Conservation (phyloP, 2,329 filamentous ascomycete species). For the Alternaria angustiovoidea region DNA sequence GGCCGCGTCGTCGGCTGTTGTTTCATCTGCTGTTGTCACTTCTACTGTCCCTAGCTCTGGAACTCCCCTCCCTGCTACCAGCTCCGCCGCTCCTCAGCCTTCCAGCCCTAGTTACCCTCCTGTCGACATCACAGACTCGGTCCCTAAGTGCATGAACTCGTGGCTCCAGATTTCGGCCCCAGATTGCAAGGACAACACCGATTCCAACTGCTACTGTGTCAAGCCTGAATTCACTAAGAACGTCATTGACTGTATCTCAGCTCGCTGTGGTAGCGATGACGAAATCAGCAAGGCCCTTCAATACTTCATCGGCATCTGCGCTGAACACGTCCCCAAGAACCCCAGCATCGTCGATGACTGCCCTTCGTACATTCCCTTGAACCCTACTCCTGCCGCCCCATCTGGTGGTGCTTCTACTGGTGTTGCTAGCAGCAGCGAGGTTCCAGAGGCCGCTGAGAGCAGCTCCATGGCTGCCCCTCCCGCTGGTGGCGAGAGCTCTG, state of each 20-base stretch:
- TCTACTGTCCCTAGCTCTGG: constrained; percentile 5
- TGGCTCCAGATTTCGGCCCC: constrained; percentile 74
- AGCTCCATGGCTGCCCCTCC: constrained; percentile 16
- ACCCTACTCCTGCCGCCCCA: constrained; percentile 36
- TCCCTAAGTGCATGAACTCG: constrained; percentile 91
- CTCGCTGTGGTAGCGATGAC: constrained; percentile 70
- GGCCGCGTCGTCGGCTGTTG: not conserved
- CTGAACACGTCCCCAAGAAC: constrained; percentile 75
- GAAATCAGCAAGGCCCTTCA: constrained; percentile 75
- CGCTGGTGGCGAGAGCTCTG: constrained; percentile 9
- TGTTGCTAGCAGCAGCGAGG: constrained; percentile 4
- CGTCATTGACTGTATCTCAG: constrained; percentile 81
- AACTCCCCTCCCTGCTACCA: constrained; percentile 19
- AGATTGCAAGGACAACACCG: constrained; percentile 81
- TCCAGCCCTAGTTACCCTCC: constrained; percentile 34
- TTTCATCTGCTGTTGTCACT: constrained; percentile 5
- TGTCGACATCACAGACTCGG: constrained; percentile 67
- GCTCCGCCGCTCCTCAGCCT: constrained; percentile 23
- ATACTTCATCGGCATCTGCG: constrained; percentile 94
- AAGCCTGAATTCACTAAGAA: constrained; percentile 76
- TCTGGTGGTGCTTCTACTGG: constrained; percentile 20
- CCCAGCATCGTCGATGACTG: constrained; percentile 84
- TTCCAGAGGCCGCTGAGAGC: constrained; percentile 21
- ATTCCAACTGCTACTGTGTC: constrained; percentile 87
- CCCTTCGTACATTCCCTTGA: constrained; percentile 63